Base-by-base conservation (phyloP, 305 asterid species). In the Lippia alba region DNA sequence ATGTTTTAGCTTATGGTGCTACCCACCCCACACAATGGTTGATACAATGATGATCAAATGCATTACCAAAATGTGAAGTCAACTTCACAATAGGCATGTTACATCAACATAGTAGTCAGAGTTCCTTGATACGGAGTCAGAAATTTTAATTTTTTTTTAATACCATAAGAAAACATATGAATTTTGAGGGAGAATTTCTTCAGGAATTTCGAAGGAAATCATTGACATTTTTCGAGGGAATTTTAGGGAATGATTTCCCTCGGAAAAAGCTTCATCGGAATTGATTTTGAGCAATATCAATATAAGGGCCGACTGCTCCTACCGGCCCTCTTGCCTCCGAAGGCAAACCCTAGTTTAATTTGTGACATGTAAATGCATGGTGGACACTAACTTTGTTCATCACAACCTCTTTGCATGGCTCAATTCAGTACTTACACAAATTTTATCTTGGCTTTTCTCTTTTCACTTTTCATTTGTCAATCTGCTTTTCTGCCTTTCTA, bases 11-110 rank as follows among this genome's bases (percentile, higher is more conserved):
- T 24, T 19, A 64, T 61, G 79, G 81, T 80, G 85, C 81, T 71
- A 66, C 78, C 74, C 82, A 80, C 78, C 81, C 82, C 64, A 62
- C 77, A 77, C 83, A 70, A 76, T 74, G 77, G 78, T 71, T 69
- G 20, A 68, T 73, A 82, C 73, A 74, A 86, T 85, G 76, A 85
- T 91, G 96, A 86, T 81, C 87, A 83, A 69, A 79, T 84, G 91
- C 90, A 86, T 79, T 83, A 82, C 78, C 76, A 70, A 77, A 50
- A 73, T 74, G 67, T 19, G 41, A 89, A 85, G 96, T 92, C 97
- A 89, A 89, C 93, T 79, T 82, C 80, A 85, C 82, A 78, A 67
- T 63, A 67, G 67, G 70, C 76, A 66, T 66, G 82, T 76, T 82
- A 81, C 89, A 83, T 80, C 87, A 76, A 48, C 7, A 30, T 50